Evolutionary conservation across 75 land plant genomes (phyloP), one percentile per base, ranked within the genome.

Genomic region (Isoetes taiwanensis): DNA sequence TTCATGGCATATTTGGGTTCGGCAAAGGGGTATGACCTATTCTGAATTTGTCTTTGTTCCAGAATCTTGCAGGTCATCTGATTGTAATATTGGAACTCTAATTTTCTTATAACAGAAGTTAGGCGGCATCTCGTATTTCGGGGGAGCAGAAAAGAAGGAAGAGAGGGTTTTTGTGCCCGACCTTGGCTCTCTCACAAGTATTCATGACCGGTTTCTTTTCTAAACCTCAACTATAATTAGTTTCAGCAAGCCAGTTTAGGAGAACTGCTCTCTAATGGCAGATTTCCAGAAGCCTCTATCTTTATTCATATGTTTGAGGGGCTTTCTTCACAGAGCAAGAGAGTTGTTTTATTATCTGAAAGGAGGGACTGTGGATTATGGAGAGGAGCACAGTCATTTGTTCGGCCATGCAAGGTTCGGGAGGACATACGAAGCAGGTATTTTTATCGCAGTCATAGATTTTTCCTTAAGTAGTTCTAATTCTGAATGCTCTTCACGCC

Each of bases 1-100:
- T 91, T 31, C 97, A 91, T 66, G 97, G 97, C 28, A 87, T 91
- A 14, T 91, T 91, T 61, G 97, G 97, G 21, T 91, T 86, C 55
- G 97, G 97, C 27, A 75, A 81, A 72, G 81, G 85, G 77, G 83
- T 80, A 60, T 39, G 73, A 39, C 4, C 34, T 43, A 28, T 3
- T n/a, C 19, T 12, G 37, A 39, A 37, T 28, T 30, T 8, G 4
- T 29, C 31, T 65, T 26, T 8, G 9, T 1, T 23, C 2, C 43
- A 23, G 26, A 34, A 16, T 28, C 17, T 61, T 64, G 26, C 0
- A 1, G 28, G 14, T 56, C 3, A 24, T 37, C 12, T 23, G 24
- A 59, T 52, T 31, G 29, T 29, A 42, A 26, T 53, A 9, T 25
- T 33, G 28, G 28, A 58, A 12, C 56, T 3, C 29, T 37, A 16